These are phyloP conservation scores for Globisporangium recalcitrans DNA, from an alignment of 352 stramenopile genomes.

Conservation along the genomic window DNA sequence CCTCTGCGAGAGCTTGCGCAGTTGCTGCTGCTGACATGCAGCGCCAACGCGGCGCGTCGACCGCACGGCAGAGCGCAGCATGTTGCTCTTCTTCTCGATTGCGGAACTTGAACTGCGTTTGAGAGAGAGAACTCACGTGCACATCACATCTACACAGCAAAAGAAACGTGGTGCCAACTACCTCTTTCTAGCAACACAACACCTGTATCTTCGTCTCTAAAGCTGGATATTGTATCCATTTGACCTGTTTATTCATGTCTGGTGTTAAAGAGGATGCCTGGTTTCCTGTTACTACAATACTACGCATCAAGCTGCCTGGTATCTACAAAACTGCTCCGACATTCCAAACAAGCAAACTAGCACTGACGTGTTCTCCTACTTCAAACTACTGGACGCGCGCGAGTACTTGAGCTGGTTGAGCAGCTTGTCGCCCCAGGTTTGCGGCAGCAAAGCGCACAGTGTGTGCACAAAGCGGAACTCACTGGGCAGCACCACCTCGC, in stretches of 20 bases:
- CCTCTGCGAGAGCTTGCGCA: conserved; percentile 11
- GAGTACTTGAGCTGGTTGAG: conserved; percentile 18
- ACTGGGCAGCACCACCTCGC: conserved; percentile 11
- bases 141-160: not conserved
- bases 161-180: not conserved
- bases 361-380: not conserved
- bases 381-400: not conserved
- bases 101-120: not conserved
- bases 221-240: too few relatives aligned
- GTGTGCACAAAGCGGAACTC: conserved; percentile 9
- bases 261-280: not conserved
- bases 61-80: conserved; percentile 13
- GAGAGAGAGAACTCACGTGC: not conserved
- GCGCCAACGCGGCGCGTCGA: conserved; percentile 6
- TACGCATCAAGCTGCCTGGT: not conserved
- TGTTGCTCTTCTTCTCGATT: not conserved
- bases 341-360: not conserved
- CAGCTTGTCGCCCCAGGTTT: conserved; percentile 17
- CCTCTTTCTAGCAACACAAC: not conserved
- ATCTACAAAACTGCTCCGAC: too few relatives aligned
- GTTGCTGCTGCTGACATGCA: conserved; percentile 4
- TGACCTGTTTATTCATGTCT: not conserved
- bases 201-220: too few relatives aligned
- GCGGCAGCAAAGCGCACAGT: conserved; percentile 13
- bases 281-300: not conserved